phyloP scores from a whole-genome alignment of 345 rosid genomes.

The Heritiera fomes region DNA sequence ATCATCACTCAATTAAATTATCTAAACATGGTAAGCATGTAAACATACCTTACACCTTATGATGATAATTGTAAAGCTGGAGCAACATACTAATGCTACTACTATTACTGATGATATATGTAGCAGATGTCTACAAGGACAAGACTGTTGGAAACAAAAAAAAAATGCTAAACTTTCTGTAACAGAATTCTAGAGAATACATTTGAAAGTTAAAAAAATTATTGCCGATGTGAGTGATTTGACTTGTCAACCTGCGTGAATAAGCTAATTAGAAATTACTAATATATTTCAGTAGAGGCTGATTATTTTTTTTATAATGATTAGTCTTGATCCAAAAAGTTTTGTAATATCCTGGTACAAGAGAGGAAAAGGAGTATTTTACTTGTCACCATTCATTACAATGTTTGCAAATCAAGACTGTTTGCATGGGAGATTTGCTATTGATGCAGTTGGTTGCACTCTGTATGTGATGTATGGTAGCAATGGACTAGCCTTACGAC shows the following conservation, averaged over 20 bases:
- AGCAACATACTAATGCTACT: neutral
- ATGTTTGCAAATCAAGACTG: too few relatives aligned
- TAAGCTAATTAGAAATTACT: neutral
- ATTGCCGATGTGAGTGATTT: neutral
- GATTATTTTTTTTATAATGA: neutral
- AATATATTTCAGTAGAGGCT: neutral
- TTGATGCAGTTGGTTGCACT: too few relatives aligned
- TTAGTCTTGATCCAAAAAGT: neutral
- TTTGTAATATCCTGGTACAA: neutral
- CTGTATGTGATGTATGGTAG: too few relatives aligned
- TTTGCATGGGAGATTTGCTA: too few relatives aligned
- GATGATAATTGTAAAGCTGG: neutral
- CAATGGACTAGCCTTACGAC: too few relatives aligned
- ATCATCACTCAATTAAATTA: conserved; percentile 71
- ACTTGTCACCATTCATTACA: too few relatives aligned
- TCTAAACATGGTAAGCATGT: conserved; percentile 67
- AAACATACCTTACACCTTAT: neutral
- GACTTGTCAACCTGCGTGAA: neutral
- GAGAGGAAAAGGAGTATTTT: neutral
- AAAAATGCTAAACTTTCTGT: neutral
- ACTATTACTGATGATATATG: neutral
- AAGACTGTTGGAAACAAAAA: neutral
- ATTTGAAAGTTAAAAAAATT: neutral
- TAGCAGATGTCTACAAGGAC: neutral
- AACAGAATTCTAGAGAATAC: neutral